Percentiles rank a stretch among this genome's conserved stretches.
Evolutionary conservation across 2,329 filamentous ascomycete species (phyloP).

Genomic region (Lasiodiplodia gonubiensis): DNA sequence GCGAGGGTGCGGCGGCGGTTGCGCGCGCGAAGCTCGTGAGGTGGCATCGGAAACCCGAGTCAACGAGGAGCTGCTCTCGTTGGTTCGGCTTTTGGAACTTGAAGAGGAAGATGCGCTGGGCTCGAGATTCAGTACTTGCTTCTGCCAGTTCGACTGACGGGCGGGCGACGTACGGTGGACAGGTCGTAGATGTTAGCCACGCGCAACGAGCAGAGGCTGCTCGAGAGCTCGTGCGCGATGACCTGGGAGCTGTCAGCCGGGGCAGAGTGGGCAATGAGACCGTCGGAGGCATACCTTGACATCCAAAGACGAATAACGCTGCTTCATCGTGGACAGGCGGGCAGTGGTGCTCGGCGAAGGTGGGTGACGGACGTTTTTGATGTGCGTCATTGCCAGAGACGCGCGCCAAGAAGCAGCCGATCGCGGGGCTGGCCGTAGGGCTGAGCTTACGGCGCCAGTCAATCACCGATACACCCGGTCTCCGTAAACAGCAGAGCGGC

Average conservation of each 20-base stretch:
- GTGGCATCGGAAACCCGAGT: slow-evolving; percentile 95
- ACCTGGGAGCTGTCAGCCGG: slow-evolving; percentile 62
- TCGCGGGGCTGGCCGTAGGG: slow-evolving; percentile 19
- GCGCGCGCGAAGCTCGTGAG: slow-evolving; percentile 88
- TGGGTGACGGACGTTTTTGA: slow-evolving; percentile 17
- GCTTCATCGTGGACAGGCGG: slow-evolving; percentile 65
- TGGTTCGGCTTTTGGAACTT: slow-evolving; percentile 91
- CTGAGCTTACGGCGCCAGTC: slow-evolving; percentile 8
- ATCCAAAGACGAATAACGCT: slow-evolving; percentile 79
- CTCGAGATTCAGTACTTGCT: slow-evolving; percentile 28
- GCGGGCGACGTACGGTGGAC: slow-evolving; percentile 64
- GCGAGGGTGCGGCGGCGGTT: slow-evolving; percentile 81
- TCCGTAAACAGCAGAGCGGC: neutral
- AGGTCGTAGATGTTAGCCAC: slow-evolving; percentile 96
- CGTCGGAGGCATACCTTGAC: slow-evolving; percentile 63
- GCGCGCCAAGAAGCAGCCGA: slow-evolving; percentile 22
- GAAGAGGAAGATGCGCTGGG: slow-evolving; percentile 83
- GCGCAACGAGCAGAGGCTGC: slow-evolving; percentile 75
- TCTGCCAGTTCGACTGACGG: neutral
- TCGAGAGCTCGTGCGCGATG: slow-evolving; percentile 89
- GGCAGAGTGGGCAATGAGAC: neutral
- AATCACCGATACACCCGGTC: slow-evolving; percentile 12
- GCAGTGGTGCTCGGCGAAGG: neutral
- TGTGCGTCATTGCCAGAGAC: slow-evolving; percentile 24
- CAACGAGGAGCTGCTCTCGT: slow-evolving; percentile 88